A percentile compares a stretch with the other conserved stretches of the same genome.
Conservation (phyloP, 1,139 yeast genomes). For the Saccharomyces hybrid region DNA sequence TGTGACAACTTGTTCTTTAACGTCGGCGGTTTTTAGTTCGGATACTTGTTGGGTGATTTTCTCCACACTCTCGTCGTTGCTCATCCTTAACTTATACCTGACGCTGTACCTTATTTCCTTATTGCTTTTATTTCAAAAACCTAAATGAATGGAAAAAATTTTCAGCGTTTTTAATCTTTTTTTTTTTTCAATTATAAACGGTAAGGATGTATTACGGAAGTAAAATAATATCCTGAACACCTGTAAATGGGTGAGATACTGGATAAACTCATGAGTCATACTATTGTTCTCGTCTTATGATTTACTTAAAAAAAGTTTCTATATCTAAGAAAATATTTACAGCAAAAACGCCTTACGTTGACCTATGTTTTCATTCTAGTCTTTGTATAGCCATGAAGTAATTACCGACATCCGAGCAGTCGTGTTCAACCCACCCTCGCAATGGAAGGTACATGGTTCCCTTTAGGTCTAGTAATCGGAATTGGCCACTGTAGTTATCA, state of each 20-base stretch:
- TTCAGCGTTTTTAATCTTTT: not conserved
- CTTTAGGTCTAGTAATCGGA: conserved; percentile 54
- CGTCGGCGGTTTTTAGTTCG: no score
- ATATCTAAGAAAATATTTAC: not conserved
- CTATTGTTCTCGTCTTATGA: not conserved
- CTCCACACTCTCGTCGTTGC: no score
- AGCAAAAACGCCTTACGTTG: not conserved
- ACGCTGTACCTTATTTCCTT: no score
- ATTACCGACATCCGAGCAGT: conserved; percentile 60
- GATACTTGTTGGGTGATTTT: no score
- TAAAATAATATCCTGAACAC: no score
- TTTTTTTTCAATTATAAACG: not conserved
- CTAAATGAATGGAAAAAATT: not conserved
- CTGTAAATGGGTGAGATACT: no score
- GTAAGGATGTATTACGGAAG: not conserved
- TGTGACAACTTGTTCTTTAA: no score
- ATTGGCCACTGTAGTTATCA: conserved; percentile 36
- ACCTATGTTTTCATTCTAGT: conserved; percentile 4
- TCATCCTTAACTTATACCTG: no score
- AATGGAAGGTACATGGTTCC: conserved; percentile 83
- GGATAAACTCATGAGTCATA: not conserved
- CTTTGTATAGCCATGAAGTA: conserved; percentile 72
- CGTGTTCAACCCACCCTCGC: conserved; percentile 74
- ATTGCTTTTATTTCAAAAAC: conserved; percentile 17
- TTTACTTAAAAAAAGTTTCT: not conserved